A percentile compares a stretch with the other conserved stretches of the same genome.
Evolutionary conservation across 1,284 basidiomycete genomes (phyloP).

Genomic region (Ceratobasidium sp.): DNA sequence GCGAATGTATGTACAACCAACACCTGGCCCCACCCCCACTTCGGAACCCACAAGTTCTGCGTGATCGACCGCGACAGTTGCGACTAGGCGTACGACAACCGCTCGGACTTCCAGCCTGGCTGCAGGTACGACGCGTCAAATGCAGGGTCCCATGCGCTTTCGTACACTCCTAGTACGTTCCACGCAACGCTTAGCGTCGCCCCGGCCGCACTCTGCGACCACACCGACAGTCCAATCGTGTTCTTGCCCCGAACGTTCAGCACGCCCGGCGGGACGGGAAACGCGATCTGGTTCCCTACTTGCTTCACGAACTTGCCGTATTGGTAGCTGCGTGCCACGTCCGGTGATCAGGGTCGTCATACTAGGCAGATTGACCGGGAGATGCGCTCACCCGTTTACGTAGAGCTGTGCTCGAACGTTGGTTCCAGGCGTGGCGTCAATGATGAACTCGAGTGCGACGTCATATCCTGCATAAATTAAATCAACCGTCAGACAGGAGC

Average conservation of each 20-base stretch:
- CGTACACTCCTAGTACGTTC: conserved; percentile 41
- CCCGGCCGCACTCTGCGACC: conserved; percentile 38
- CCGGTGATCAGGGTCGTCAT: no score
- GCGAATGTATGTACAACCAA: no score
- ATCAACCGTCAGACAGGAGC: no score
- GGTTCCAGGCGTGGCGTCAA: conserved; percentile 31
- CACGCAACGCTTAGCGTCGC: conserved; percentile 38
- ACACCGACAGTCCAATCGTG: conserved; percentile 44
- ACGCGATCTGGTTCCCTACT: conserved; percentile 45
- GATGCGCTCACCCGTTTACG: conserved; percentile 42
- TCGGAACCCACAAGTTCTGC: no score
- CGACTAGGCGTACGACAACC: conserved; percentile 19
- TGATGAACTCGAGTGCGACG: conserved; percentile 36
- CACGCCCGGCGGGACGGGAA: conserved; percentile 45
- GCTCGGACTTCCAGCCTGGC: conserved; percentile 28
- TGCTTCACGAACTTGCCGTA: conserved; percentile 44
- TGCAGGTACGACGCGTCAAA: conserved; percentile 36
- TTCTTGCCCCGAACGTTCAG: conserved; percentile 43
- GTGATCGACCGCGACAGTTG: no score
- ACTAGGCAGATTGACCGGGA: no score
- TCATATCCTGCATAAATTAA: conserved; percentile 18
- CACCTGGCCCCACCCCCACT: no score
- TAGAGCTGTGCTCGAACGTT: conserved; percentile 45
- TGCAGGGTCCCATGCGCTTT: conserved; percentile 38
- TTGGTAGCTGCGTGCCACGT: conserved; percentile 39